Percentiles rank a stretch among this genome's conserved stretches.
Conservation (phyloP, 2,329 filamentous ascomycete species). For the Pseudogymnoascus sp. region DNA sequence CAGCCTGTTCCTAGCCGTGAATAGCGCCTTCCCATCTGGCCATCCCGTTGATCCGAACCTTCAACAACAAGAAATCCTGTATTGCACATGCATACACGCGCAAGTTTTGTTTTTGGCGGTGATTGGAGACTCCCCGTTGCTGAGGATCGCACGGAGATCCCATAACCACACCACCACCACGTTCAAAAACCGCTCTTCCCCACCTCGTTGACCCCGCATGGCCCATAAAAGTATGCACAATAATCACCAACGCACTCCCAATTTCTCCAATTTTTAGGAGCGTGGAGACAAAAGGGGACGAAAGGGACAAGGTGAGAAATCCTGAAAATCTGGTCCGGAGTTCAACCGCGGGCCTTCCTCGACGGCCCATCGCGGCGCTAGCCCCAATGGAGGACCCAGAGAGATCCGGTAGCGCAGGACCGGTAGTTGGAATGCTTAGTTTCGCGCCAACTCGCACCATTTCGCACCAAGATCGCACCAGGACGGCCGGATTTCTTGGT, state of each 20-base stretch:
- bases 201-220: background rate
- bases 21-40: background rate
- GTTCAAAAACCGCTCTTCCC: background rate
- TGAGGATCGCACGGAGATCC: background rate
- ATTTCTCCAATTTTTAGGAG: background rate
- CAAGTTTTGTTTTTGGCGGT: background rate
- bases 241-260: background rate
- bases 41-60: background rate
- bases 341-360: background rate
- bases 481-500: background rate
- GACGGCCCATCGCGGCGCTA: background rate
- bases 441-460: background rate
- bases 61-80: background rate
- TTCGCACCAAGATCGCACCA: background rate
- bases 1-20: background rate
- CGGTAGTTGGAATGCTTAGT: slow-evolving; percentile 6
- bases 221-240: background rate
- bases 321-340: background rate
- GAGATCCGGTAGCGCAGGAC: background rate
- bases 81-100: background rate
- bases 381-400: background rate
- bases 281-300: background rate
- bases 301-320: background rate
- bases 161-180: background rate
- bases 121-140: background rate